phyloP scores from a whole-genome alignment of 805 yeast species.

The Saturnispora ahearnii region DNA sequence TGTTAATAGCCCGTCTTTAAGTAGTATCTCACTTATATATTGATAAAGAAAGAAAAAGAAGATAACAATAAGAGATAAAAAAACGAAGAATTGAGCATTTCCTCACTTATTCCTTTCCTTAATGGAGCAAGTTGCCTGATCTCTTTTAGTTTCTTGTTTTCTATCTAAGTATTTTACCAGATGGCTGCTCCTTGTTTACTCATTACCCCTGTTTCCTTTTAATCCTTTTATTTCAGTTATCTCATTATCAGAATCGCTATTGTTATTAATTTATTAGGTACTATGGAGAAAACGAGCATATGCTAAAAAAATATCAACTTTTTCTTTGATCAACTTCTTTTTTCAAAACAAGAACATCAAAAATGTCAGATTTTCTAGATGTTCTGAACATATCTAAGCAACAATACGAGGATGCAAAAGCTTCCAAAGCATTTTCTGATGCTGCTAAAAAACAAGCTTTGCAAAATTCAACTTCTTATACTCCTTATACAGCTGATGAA shows the following conservation, averaged over 20 bases:
- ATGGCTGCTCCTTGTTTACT: not conserved
- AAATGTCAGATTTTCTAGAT: conserved; percentile 57
- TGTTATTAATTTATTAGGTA: not conserved
- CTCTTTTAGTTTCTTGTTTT: no score
- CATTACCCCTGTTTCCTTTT: not conserved
- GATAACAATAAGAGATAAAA: not conserved
- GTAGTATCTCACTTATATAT: not conserved
- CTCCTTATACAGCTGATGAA: conserved; percentile 18
- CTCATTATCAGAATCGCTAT: not conserved
- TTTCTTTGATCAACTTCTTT: not conserved
- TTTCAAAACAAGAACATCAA: not conserved
- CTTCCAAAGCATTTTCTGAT: conserved; percentile 14
- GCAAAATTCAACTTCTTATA: conserved; percentile 4
- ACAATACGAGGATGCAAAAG: conserved; percentile 33
- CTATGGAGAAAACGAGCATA: not conserved
- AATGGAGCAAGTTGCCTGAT: no score
- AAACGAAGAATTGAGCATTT: not conserved
- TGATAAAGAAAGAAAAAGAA: not conserved
- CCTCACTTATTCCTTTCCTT: no score
- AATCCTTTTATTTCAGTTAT: no score
- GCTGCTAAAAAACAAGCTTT: conserved; percentile 8
- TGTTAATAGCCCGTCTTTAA: not conserved
- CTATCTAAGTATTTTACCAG: no score
- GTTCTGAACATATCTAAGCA: conserved; percentile 50
- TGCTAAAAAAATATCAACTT: not conserved